Evolutionary conservation across 2,329 filamentous ascomycete species (phyloP).

Genomic region (Ramularia endophylla): DNA sequence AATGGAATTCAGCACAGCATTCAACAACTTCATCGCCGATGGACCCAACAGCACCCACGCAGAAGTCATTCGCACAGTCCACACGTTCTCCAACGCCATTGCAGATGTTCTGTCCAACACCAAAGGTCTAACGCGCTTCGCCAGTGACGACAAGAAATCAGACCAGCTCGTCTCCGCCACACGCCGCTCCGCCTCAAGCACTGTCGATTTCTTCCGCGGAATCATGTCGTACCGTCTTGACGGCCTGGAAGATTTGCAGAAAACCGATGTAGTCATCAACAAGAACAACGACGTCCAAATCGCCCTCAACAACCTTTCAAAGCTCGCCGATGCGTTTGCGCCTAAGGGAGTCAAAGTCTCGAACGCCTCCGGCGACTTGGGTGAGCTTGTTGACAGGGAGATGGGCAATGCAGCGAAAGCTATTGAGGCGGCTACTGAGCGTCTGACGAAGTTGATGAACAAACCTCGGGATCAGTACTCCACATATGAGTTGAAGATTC

Average conservation of each 20-base stretch:
- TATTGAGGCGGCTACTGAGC: conserved; percentile 84
- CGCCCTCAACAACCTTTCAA: conserved; percentile 87
- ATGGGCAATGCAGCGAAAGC: conserved; percentile 90
- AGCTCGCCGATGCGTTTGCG: conserved; percentile 85
- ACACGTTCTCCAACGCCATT: conserved; percentile 81
- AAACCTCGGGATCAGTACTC: conserved; percentile 95
- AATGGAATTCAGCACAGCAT: conserved; percentile 95
- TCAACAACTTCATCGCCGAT: conserved; percentile 98
- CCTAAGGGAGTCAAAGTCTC: conserved; percentile 74
- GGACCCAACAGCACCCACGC: conserved; percentile 81
- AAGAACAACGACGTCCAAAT: conserved; percentile 95
- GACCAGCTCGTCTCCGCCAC: conserved; percentile 79
- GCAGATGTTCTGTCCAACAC: conserved; percentile 94
- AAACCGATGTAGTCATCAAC: conserved; percentile 96
- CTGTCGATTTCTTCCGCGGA: conserved; percentile 90
- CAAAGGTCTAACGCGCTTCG: conserved; percentile 88
- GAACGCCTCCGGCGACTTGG: conserved; percentile 74
- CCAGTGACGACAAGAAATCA: conserved; percentile 90
- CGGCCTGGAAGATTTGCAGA: conserved; percentile 81
- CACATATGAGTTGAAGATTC: conserved; percentile 92
- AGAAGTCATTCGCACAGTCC: conserved; percentile 89
- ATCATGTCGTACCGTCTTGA: conserved; percentile 92
- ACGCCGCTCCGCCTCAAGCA: conserved; percentile 75
- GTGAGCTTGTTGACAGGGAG: conserved; percentile 87
- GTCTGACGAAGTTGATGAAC: conserved; percentile 86